A percentile compares a stretch with the other conserved stretches of the same genome.
These are phyloP conservation scores for Pouteria campechiana DNA, from an alignment of 179 eudicot genomes.

Conservation along the genomic window DNA sequence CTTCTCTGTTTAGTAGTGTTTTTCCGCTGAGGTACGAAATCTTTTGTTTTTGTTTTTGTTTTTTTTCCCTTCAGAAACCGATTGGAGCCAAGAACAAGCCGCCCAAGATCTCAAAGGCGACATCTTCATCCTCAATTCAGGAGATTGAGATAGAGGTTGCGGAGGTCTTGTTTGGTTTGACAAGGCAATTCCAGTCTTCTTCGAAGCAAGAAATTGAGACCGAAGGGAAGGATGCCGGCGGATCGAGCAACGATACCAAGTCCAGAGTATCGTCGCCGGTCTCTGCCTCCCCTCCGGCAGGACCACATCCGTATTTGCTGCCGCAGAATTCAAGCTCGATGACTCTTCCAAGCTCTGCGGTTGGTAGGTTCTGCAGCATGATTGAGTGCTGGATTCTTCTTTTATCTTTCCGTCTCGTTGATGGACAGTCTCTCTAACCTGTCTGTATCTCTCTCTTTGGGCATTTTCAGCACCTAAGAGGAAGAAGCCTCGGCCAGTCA, in stretches of 20 bases:
- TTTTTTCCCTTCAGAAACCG: slow-evolving; percentile 46
- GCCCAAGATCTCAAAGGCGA: slow-evolving; percentile 45
- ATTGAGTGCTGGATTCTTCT: background rate
- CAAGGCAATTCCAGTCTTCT: slow-evolving; percentile 68
- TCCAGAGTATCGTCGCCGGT: slow-evolving; percentile 55
- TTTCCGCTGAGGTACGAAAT: background rate
- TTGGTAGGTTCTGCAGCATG: slow-evolving; percentile 29
- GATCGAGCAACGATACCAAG: slow-evolving; percentile 41
- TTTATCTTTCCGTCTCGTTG: background rate
- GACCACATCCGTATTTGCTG: slow-evolving; percentile 6
- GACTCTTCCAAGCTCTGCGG: slow-evolving; percentile 32
- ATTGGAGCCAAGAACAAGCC: slow-evolving; percentile 63
- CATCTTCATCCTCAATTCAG: slow-evolving; percentile 58
- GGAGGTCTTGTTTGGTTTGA: slow-evolving; percentile 78
- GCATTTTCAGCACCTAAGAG: slow-evolving; percentile 73
- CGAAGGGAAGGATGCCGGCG: slow-evolving; percentile 32
- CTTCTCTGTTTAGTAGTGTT: background rate
- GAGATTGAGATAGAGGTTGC: slow-evolving; percentile 97
- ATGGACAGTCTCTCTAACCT: background rate
- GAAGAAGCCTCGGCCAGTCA: slow-evolving; percentile 55
- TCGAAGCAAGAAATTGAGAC: slow-evolving; percentile 35
- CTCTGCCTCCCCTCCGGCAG: slow-evolving; percentile 22
- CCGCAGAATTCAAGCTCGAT: slow-evolving; percentile 28
- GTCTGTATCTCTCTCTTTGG: background rate
- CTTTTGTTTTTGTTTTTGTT: slow-evolving; percentile 5